A percentile compares a stretch with the other conserved stretches of the same genome.
Conservation (phyloP, 768 basidiomycete genomes). For the Serendipita sp. region DNA sequence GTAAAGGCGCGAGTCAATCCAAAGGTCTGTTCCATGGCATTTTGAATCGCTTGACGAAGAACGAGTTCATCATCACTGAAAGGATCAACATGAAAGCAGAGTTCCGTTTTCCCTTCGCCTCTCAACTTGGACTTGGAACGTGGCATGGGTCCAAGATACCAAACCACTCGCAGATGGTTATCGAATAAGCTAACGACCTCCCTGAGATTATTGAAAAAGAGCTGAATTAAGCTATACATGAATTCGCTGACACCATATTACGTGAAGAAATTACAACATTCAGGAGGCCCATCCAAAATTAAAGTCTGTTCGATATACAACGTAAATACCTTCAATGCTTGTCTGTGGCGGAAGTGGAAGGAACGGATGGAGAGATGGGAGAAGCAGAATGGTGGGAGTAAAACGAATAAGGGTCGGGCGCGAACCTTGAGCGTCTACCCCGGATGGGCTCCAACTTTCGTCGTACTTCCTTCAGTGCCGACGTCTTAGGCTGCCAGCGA, state of each 20-base stretch:
- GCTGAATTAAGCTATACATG: too few species aligned
- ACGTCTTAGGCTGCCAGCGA: conserved; percentile 76
- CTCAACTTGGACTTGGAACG: not conserved
- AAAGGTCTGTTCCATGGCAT: conserved; percentile 4
- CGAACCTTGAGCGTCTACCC: conserved; percentile 5
- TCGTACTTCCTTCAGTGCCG: conserved; percentile 25
- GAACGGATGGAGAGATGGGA: not conserved
- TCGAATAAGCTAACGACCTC: too few species aligned
- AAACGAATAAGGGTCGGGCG: conserved; percentile 1
- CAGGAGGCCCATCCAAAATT: not conserved
- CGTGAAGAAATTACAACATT: too few species aligned
- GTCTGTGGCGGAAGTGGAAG: not conserved
- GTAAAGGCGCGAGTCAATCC: not conserved
- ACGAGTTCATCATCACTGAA: not conserved
- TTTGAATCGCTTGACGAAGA: not conserved
- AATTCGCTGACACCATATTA: too few species aligned
- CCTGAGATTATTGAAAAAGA: too few species aligned
- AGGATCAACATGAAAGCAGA: not conserved
- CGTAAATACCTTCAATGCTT: not conserved
- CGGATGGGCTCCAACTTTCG: conserved; percentile 16
- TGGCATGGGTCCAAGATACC: conserved; percentile 2
- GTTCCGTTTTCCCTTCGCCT: too few species aligned
- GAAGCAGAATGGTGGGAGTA: not conserved
- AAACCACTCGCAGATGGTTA: too few species aligned
- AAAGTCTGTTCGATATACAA: not conserved